A percentile compares a stretch with the other conserved stretches of the same genome.
phyloP scores from a whole-genome alignment of 1,139 yeast species.

The Komagataea norvegica region DNA sequence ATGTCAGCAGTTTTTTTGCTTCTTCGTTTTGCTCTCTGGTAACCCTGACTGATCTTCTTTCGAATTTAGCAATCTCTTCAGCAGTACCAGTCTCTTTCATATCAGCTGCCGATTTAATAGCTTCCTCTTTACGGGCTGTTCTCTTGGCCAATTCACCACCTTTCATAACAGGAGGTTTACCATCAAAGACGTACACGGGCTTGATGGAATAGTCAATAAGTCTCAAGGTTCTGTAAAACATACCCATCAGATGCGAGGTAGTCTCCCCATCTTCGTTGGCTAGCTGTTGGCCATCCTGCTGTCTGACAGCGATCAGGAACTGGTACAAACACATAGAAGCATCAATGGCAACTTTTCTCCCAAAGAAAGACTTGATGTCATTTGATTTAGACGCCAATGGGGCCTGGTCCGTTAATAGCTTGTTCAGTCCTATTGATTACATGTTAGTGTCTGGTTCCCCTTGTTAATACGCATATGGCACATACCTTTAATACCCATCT shows the following conservation, averaged over 20 bases:
- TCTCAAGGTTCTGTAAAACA: conserved; percentile 86
- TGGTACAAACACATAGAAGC: conserved; percentile 91
- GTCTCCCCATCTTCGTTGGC: conserved; percentile 89
- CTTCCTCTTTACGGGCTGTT: conserved; percentile 74
- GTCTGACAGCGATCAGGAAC: conserved; percentile 92
- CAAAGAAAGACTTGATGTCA: conserved; percentile 82
- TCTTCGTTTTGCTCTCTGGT: conserved; percentile 90
- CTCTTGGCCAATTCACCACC: conserved; percentile 92
- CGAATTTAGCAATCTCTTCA: conserved; percentile 71
- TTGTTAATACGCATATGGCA: neutral
- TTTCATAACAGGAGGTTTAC: conserved; percentile 81
- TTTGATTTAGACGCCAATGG: conserved; percentile 73
- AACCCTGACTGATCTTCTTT: conserved; percentile 84
- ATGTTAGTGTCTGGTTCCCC: neutral
- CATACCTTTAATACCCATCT: conserved; percentile 29
- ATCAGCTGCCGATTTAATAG: conserved; percentile 66
- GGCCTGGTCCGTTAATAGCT: conserved; percentile 79
- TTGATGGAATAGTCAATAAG: conserved; percentile 89
- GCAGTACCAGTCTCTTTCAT: conserved; percentile 75
- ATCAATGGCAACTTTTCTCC: conserved; percentile 89
- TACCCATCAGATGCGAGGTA: conserved; percentile 92
- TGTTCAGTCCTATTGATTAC: conserved; percentile 39
- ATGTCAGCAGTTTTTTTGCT: conserved; percentile 67
- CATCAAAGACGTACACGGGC: conserved; percentile 96
- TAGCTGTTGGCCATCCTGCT: conserved; percentile 92